These are phyloP conservation scores for Esteya vermicola DNA, from an alignment of 2,329 filamentous ascomycete genomes.

Conservation along the genomic window DNA sequence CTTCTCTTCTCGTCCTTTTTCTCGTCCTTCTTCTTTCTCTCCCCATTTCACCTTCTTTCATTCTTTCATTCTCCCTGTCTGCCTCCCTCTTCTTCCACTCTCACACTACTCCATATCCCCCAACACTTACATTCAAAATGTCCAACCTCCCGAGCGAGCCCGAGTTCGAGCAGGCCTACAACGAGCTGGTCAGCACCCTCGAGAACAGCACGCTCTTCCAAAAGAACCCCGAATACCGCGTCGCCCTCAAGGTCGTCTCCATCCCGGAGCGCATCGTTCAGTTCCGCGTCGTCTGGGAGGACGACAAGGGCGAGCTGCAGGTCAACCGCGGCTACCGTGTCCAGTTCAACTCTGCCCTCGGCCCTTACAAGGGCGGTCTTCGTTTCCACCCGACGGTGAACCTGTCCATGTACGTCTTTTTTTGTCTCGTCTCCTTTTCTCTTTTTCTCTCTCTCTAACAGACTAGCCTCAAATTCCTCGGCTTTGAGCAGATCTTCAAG, in stretches of 20 bases:
- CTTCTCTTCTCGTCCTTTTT: no score
- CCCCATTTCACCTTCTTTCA: neutral
- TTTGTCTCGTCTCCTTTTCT: neutral
- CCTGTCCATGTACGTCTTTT: slow-evolving; percentile 37
- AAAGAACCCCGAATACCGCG: slow-evolving; percentile 89
- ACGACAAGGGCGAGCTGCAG: slow-evolving; percentile 78
- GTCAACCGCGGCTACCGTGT: slow-evolving; percentile 94
- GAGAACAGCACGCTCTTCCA: slow-evolving; percentile 88
- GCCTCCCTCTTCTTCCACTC: neutral
- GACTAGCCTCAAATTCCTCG: slow-evolving; percentile 93
- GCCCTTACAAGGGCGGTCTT: slow-evolving; percentile 95
- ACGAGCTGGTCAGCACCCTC: slow-evolving; percentile 87
- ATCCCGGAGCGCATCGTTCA: slow-evolving; percentile 93
- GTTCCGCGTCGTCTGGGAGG: slow-evolving; percentile 95
- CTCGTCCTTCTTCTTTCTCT: neutral
- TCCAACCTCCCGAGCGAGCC: slow-evolving; percentile 78
- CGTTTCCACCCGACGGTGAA: slow-evolving; percentile 87
- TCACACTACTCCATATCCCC: neutral
- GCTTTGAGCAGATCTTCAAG: slow-evolving; percentile 99
- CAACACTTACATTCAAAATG: slow-evolving; percentile 36
- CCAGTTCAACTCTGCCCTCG: slow-evolving; percentile 95
- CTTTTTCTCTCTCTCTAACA: slow-evolving; percentile 21
- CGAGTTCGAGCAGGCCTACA: slow-evolving; percentile 98
- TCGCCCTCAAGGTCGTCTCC: slow-evolving; percentile 72
- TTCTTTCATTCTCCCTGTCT: neutral